phyloP scores from a whole-genome alignment of 805 yeast species.

The Scheffersomyces spartinae region DNA sequence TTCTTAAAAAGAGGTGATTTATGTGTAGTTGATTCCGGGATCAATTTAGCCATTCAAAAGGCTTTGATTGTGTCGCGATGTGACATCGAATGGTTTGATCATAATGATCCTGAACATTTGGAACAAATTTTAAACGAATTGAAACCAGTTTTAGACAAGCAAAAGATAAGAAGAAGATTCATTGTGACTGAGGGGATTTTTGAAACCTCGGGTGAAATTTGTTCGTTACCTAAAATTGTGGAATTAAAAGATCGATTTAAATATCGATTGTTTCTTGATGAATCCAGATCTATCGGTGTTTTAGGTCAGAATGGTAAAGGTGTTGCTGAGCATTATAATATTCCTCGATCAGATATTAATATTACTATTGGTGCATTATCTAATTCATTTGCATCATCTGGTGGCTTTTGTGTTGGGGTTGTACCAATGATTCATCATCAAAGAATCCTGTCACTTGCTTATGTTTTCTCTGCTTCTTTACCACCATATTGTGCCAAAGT shows the following conservation, averaged over 20 bases:
- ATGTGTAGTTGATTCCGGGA: slow-evolving; percentile 75
- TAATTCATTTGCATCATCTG: slow-evolving; percentile 68
- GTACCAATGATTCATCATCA: slow-evolving; percentile 81
- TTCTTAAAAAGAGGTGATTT: slow-evolving; percentile 93
- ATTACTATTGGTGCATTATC: slow-evolving; percentile 85
- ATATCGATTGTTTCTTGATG: slow-evolving; percentile 81
- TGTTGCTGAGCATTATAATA: slow-evolving; percentile 56
- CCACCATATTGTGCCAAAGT: slow-evolving; percentile 83
- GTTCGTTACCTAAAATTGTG: slow-evolving; percentile 55
- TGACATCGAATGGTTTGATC: slow-evolving; percentile 72
- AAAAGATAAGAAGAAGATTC: slow-evolving; percentile 72
- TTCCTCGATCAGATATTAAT: slow-evolving; percentile 65
- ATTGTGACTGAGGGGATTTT: slow-evolving; percentile 88
- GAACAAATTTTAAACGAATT: slow-evolving; percentile 55
- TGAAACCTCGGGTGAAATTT: slow-evolving; percentile 70
- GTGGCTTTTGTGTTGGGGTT: slow-evolving; percentile 90
- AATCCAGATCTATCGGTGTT: slow-evolving; percentile 76
- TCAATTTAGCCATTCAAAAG: slow-evolving; percentile 70
- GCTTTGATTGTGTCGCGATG: slow-evolving; percentile 83
- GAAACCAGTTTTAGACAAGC: slow-evolving; percentile 47
- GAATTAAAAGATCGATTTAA: slow-evolving; percentile 73
- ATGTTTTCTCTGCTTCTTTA: slow-evolving; percentile 87
- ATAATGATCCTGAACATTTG: slow-evolving; percentile 78
- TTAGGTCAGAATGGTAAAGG: slow-evolving; percentile 84
- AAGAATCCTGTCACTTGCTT: slow-evolving; percentile 80